Percentiles rank a stretch among this genome's conserved stretches.
These are phyloP conservation scores for Sugiyamaella grinbergsii DNA, from an alignment of 1,139 yeast species.

Conservation along the genomic window DNA sequence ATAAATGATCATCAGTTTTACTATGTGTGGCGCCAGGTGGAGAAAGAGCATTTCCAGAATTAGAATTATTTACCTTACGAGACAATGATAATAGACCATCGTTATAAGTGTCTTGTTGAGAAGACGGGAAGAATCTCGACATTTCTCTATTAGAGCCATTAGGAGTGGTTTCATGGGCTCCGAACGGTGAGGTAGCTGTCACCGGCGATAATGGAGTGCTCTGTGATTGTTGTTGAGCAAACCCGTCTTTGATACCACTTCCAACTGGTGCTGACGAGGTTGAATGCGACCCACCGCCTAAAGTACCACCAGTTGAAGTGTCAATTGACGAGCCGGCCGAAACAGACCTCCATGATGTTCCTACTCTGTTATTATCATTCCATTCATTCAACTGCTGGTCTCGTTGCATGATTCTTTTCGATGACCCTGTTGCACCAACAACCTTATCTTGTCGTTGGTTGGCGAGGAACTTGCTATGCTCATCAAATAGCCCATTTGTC, in stretches of 20 bases:
- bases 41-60: background rate
- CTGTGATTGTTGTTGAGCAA: conserved; percentile 13
- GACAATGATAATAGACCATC: conserved; percentile 4
- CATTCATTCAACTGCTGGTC: conserved; percentile 10
- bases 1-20: conserved; percentile 3
- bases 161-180: conserved; percentile 22
- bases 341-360: conserved; percentile 15
- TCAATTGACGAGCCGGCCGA: conserved; percentile 11
- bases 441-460: conserved; percentile 5
- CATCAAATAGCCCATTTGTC: conserved; percentile 18
- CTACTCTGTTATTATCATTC: conserved; percentile 8
- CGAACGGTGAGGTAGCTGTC: conserved; percentile 11
- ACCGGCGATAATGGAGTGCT: conserved; percentile 21
- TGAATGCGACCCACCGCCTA: too few relatives aligned
- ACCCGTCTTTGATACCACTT: conserved; percentile 1
- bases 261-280: conserved; percentile 9
- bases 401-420: conserved; percentile 14
- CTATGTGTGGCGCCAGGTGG: background rate
- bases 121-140: conserved; percentile 29
- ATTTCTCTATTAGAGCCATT: conserved; percentile 24
- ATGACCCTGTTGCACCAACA: conserved; percentile 1
- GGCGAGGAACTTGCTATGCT: conserved; percentile 1
- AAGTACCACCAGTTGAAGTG: conserved; percentile 2
- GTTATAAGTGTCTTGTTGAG: conserved; percentile 13
- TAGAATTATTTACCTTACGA: conserved; percentile 1